Conservation (phyloP, 305 asterid species). For the Ilex paraguariensis region DNA sequence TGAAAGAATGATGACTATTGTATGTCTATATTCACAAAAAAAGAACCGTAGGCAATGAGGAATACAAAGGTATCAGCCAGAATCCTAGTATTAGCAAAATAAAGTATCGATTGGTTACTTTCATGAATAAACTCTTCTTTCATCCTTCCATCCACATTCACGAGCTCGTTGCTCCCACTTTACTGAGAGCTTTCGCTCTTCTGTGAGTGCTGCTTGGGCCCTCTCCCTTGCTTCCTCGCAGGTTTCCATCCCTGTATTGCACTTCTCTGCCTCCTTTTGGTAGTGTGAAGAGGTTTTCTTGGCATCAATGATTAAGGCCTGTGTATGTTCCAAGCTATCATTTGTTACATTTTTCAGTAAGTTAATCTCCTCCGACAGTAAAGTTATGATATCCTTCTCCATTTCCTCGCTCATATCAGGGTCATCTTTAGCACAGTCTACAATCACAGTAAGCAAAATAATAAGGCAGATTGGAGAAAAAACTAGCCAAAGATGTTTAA, state of each 20-base stretch:
- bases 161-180: conserved; percentile 59
- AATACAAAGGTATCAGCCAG: no score
- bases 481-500: no score
- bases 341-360: conserved; percentile 39
- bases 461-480: background rate
- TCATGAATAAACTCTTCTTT: conserved; percentile 8
- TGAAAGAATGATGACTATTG: no score
- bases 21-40: no score
- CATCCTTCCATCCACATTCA: conserved; percentile 41
- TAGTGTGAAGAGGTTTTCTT: conserved; percentile 42
- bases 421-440: conserved; percentile 41
- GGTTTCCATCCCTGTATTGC: conserved; percentile 36
- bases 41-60: no score
- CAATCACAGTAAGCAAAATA: background rate
- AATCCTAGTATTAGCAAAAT: conserved; percentile 7
- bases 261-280: conserved; percentile 53
- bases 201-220: conserved; percentile 37
- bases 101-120: conserved; percentile 7
- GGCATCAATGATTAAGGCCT: conserved; percentile 28
- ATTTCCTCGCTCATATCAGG: conserved; percentile 32
- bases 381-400: conserved; percentile 41
- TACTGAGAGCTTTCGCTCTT: conserved; percentile 48
- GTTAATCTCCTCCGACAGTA: conserved; percentile 48
- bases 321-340: conserved; percentile 35
- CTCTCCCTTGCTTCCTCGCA: conserved; percentile 62